Evolutionary conservation across 2,329 filamentous ascomycete genomes (phyloP).

Genomic region (Didymella lethalis): DNA sequence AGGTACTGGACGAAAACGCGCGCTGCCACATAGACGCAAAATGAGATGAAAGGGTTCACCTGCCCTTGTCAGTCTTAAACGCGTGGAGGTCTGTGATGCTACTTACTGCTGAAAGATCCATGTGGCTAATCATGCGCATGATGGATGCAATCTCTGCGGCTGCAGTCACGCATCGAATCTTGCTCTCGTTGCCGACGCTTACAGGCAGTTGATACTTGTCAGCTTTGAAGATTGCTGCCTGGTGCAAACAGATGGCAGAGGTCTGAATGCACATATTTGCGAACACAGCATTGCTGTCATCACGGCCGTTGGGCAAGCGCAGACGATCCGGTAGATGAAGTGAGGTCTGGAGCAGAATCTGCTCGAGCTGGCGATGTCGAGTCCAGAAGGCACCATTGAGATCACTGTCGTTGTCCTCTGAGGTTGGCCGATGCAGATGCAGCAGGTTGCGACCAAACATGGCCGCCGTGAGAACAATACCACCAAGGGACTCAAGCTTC

Average conservation of each 20-base stretch:
- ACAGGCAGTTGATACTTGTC: conserved; percentile 83
- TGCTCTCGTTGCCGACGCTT: conserved; percentile 85
- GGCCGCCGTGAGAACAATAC: conserved; percentile 83
- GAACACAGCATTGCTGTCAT: conserved; percentile 86
- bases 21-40: conserved; percentile 94
- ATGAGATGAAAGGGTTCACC: conserved; percentile 96
- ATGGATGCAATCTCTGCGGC: conserved; percentile 93
- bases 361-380: conserved; percentile 87
- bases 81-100: conserved; percentile 1
- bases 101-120: conserved; percentile 82
- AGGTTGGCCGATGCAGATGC: conserved; percentile 86
- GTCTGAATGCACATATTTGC: conserved; percentile 98
- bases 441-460: conserved; percentile 90
- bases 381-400: conserved; percentile 96
- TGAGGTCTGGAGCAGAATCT: conserved; percentile 85
- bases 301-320: conserved; percentile 77
- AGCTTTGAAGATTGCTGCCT: conserved; percentile 96
- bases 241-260: conserved; percentile 95
- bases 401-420: conserved; percentile 82
- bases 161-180: conserved; percentile 89
- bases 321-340: conserved; percentile 82
- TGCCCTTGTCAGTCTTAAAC: conserved; percentile 51
- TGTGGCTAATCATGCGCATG: conserved; percentile 92
- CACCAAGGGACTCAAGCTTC: conserved; percentile 78
- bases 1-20: conserved; percentile 95